Evolutionary conservation across 2,329 filamentous ascomycete species (phyloP).

Genomic region (Stachybotrys chlorohalonatus): DNA sequence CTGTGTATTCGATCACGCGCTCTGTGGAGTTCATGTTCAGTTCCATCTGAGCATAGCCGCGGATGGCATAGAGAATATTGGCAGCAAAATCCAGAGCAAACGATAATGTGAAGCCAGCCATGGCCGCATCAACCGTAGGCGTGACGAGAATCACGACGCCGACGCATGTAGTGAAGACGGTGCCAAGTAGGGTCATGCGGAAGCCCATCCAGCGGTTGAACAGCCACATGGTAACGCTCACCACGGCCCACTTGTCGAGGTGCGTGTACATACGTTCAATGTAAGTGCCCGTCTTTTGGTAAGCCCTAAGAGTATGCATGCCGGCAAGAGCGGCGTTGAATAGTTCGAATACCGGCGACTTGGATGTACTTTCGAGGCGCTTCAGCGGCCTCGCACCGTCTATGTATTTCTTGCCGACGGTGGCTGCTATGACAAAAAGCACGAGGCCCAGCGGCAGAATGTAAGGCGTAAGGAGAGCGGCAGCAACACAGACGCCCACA

Average conservation of each 20-base stretch:
- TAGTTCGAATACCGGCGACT: conserved; percentile 73
- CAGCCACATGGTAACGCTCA: conserved; percentile 60
- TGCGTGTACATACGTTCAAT: conserved; percentile 59
- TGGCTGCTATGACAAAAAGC: conserved; percentile 48
- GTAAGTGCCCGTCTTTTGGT: conserved; percentile 59
- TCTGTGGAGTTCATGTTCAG: conserved; percentile 74
- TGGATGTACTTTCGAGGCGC: conserved; percentile 66
- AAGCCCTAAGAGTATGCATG: conserved; percentile 67
- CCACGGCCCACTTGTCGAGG: conserved; percentile 59
- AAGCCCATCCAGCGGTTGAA: conserved; percentile 73
- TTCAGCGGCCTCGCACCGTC: conserved; percentile 67
- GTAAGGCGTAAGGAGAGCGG: conserved; percentile 56
- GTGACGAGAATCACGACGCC: conserved; percentile 55
- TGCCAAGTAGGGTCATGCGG: conserved; percentile 61
- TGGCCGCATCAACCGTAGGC: conserved; percentile 53
- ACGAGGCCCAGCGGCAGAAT: conserved; percentile 54
- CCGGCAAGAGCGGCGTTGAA: conserved; percentile 66
- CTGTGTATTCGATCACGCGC: conserved; percentile 65
- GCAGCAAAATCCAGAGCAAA: conserved; percentile 63
- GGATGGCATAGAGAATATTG: conserved; percentile 56
- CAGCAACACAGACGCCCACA: conserved; percentile 57
- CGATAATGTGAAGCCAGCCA: conserved; percentile 67
- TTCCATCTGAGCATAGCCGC: conserved; percentile 62
- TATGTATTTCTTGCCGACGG: conserved; percentile 55
- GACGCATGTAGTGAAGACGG: conserved; percentile 57